phyloP scores from a whole-genome alignment of 176 grass and related monocot species.

The barley (Hordeum vulgare) region MorexV3_pseudomolecules_assembly NC_058520.1:63999742-64000241 shows the following conservation, averaged over 20 bases:
- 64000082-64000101: background rate
- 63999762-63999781: constrained; percentile 4
- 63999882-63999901: background rate
- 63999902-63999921: background rate
- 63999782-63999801: constrained; percentile 10
- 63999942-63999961: background rate
- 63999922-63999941: background rate
- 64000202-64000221: background rate
- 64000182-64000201: background rate
- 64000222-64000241: background rate
- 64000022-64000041: background rate
- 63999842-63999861: background rate
- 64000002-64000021: background rate
- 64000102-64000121: background rate
- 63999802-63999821: background rate
- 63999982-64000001: background rate
- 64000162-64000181: background rate
- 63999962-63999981: background rate
- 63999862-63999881: background rate
- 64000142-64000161: constrained; percentile 18
- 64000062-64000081: background rate
- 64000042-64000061: background rate
- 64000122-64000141: background rate
- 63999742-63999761: background rate
- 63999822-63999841: background rate